Evolutionary conservation across 1,284 basidiomycete genomes (phyloP), one percentile per base, ranked within the genome.

Genomic region (Chiua sp.): DNA sequence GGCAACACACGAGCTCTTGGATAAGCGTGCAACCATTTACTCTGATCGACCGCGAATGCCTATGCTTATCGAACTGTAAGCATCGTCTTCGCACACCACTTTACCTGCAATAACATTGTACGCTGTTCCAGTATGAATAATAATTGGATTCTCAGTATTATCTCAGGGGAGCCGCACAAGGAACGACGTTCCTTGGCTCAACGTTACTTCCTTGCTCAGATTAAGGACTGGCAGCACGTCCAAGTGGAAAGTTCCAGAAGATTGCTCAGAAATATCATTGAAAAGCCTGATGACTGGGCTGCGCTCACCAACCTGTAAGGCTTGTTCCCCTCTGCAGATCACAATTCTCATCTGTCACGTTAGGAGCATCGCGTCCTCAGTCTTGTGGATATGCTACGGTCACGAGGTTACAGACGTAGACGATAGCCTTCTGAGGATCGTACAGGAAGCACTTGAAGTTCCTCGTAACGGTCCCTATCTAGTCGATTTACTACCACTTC

Each of bases 11-110:
- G 63, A 65, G 55, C 59, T 65, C 32, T 59, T 65, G 60, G 64
- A 62, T 47, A 65, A 65, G 26, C 55, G 63, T 35, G 59, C 60
- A 3, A 46, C 59, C 32, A 62, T 62, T 10, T 65, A 65, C 23
- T 65, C 64, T 7, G 3, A 59, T 47, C 49, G 63, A 51, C 63
- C 64, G 18, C 51, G 58, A 30, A 55, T 59, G 55, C 28, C 44
- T 49, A 65, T 65, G 63, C 15, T 55, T 4, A n/a, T 23, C n/a
- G 63, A 65, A 5, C 57, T 65, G 59, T 62, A 37, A 51, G 63
- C 22, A 15, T 26, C 23, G 4, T 42, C 2, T 53, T 48, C 23
- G 10, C 28, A 23, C 47, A 20, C 15, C 4, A 42, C 7, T 20
- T 35, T 30, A 39, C 2, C n/a, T 42, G 13, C 12, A 11, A 6